A percentile compares a stretch with the other conserved stretches of the same genome.
Conservation (phyloP, 495 filamentous ascomycete species). For the Talaromyces stipitatus region DNA sequence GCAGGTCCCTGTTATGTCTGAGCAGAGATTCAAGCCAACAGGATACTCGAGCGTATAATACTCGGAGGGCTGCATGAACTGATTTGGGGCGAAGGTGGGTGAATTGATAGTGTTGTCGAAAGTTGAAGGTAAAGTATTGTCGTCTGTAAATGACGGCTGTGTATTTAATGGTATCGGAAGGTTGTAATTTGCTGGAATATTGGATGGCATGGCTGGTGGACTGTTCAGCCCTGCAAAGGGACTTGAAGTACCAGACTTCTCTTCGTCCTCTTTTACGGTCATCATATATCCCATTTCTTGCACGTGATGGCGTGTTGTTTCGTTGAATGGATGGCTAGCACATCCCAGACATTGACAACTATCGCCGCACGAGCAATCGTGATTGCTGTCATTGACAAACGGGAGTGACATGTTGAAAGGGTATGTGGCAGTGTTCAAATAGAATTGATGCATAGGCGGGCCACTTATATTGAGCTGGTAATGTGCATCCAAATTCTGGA, state of each 20-base stretch:
- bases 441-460: not conserved
- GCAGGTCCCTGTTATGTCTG: constrained; percentile 38
- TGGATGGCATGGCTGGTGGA: not conserved
- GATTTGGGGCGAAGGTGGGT: constrained; percentile 12
- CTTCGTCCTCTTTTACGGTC: constrained; percentile 24
- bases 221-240: not conserved
- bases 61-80: constrained; percentile 34
- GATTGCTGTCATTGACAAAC: constrained; percentile 16
- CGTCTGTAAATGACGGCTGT: not conserved
- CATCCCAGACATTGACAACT: constrained; percentile 65
- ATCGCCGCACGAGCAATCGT: constrained; percentile 59
- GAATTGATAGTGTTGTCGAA: constrained; percentile 22
- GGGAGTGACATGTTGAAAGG: constrained; percentile 7
- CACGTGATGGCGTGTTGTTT: constrained; percentile 59
- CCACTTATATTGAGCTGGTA: not conserved
- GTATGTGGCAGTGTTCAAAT: not conserved
- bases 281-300: constrained; percentile 41
- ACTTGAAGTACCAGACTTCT: not conserved
- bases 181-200: not conserved
- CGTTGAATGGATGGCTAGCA: constrained; percentile 63
- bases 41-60: constrained; percentile 43
- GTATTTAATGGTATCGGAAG: not conserved
- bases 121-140: not conserved
- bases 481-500: not conserved
- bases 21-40: constrained; percentile 29